Evolutionary conservation across 305 asterid species (phyloP).

Genomic region (Ilex paraguariensis): DNA sequence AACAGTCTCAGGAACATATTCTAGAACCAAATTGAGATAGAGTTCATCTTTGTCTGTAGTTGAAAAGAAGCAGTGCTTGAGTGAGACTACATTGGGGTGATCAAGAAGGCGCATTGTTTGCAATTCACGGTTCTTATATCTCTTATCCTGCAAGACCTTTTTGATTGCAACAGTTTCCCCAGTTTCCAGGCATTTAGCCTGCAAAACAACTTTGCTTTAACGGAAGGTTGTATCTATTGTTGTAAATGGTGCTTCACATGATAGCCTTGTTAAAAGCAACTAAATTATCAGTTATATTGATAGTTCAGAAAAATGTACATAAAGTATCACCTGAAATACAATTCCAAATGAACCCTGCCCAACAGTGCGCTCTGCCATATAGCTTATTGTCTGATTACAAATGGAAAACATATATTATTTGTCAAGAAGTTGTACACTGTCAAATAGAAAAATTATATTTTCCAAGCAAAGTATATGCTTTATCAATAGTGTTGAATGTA

Average conservation of each 20-base stretch:
- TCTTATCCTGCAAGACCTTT: constrained; percentile 46
- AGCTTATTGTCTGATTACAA: constrained; percentile 61
- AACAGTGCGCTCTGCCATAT: constrained; percentile 81
- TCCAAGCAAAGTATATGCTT: too few species aligned
- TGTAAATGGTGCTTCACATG: not conserved
- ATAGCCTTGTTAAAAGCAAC: not conserved
- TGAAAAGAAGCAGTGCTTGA: constrained; percentile 41
- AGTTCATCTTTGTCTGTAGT: constrained; percentile 83
- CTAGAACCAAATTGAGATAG: constrained; percentile 74
- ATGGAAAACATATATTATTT: not conserved
- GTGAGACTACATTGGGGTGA: constrained; percentile 58
- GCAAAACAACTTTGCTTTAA: constrained; percentile 13
- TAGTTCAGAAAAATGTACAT: not conserved
- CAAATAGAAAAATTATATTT: too few species aligned
- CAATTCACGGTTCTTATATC: constrained; percentile 79
- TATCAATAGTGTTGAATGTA: too few species aligned
- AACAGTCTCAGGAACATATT: constrained; percentile 74
- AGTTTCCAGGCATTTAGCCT: constrained; percentile 82
- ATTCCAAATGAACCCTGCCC: constrained; percentile 86
- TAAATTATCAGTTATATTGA: not conserved
- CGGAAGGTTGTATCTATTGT: too few species aligned
- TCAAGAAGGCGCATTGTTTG: constrained; percentile 86
- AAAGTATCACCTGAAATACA: constrained; percentile 62
- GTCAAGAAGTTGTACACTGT: too few species aligned
- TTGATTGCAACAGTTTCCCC: constrained; percentile 60